A percentile compares a stretch with the other conserved stretches of the same genome.
Conservation (phyloP, 768 basidiomycete species). For the Ramaria sp. region DNA sequence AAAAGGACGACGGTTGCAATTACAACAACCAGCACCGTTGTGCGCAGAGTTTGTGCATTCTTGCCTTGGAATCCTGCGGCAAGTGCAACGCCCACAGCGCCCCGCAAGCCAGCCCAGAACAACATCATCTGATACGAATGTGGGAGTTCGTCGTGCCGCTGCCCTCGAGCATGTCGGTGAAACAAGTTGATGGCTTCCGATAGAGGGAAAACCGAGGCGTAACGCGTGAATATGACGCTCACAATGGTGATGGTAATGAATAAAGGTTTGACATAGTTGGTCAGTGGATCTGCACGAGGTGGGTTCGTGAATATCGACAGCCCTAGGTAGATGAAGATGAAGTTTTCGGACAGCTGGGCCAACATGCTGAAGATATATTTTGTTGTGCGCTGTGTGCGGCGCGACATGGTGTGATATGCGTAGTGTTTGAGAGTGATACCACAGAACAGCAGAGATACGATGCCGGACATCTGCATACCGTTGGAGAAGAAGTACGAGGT, state of each 20-base stretch:
- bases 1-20: constrained; percentile 91
- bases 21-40: constrained; percentile 91
- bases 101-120: constrained; percentile 95
- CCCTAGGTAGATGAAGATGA: constrained; percentile 98
- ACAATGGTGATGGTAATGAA: constrained; percentile 90
- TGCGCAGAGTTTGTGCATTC: constrained; percentile 83
- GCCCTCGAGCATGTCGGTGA: constrained; percentile 73
- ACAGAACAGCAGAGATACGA: constrained; percentile 95
- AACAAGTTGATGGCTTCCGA: constrained; percentile 93
- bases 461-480: constrained; percentile 87
- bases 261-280: constrained; percentile 85
- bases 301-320: constrained; percentile 90
- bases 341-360: constrained; percentile 93
- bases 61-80: constrained; percentile 93
- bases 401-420: constrained; percentile 99
- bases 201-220: constrained; percentile 91
- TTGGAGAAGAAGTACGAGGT: constrained; percentile 99
- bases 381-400: constrained; percentile 82
- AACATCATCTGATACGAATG: constrained; percentile 99
- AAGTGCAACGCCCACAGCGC: constrained; percentile 95
- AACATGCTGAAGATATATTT: constrained; percentile 95
- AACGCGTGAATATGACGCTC: constrained; percentile 89
- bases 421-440: constrained; percentile 99
- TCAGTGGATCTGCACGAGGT: constrained; percentile 66
- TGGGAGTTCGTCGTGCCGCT: constrained; percentile 82